These are phyloP conservation scores for Tricholoma furcatifolium DNA, from an alignment of 768 basidiomycete species.

Conservation along the genomic window DNA sequence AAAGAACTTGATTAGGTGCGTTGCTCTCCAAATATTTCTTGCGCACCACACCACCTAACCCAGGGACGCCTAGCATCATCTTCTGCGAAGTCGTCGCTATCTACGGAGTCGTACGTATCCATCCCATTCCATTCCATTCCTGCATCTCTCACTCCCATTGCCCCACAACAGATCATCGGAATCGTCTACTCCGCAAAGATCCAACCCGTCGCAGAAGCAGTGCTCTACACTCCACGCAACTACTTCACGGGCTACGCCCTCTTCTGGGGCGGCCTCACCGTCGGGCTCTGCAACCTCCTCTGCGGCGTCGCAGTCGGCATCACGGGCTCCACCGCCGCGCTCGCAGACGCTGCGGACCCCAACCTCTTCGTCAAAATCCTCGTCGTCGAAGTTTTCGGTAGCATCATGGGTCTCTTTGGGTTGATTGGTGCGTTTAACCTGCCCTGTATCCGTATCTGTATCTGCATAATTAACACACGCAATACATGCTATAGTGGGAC, in stretches of 20 bases:
- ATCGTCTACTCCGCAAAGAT: constrained; percentile 94
- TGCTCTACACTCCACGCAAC: constrained; percentile 81
- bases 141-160: too few relatives aligned
- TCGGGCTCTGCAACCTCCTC: constrained; percentile 90
- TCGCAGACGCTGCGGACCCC: constrained; percentile 95
- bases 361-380: constrained; percentile 94
- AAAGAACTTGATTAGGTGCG: constrained; percentile 95
- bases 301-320: constrained; percentile 95
- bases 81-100: constrained; percentile 99
- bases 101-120: constrained; percentile 80
- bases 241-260: constrained; percentile 97
- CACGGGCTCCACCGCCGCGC: constrained; percentile 92
- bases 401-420: constrained; percentile 90
- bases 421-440: constrained; percentile 79
- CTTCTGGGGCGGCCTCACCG: constrained; percentile 97
- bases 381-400: constrained; percentile 92
- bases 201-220: constrained; percentile 52
- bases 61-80: constrained; percentile 68
- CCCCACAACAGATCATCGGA: constrained; percentile 74
- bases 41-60: background rate
- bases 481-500: constrained; percentile 54
- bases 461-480: background rate
- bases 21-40: background rate
- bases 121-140: background rate
- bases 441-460: background rate